Evolutionary conservation across 1,284 basidiomycete species (phyloP), one percentile per base, ranked within the genome.

Genomic region (Cystobasidium slooffiae): DNA sequence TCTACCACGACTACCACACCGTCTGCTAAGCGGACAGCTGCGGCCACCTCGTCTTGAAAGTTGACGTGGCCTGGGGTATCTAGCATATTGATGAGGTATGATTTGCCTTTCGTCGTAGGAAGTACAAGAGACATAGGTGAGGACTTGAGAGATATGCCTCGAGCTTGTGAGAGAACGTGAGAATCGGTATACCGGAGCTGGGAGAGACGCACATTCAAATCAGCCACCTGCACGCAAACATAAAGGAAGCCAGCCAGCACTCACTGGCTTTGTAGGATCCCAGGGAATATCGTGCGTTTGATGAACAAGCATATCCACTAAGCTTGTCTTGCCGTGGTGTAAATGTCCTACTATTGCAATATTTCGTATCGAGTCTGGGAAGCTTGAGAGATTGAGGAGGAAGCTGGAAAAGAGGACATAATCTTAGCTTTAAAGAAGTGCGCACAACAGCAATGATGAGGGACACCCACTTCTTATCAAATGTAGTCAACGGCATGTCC

Each of bases 51-150:
- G 81, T 99, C 97, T 68, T 93, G 87, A 82, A 99, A 99, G 84
- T 99, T 99, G 76, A 95, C 91, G 81, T 99, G 97, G 37, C 97
- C 97, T 0, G 97, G 97, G 0, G 97, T 99, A 84, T 99, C 97
- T 80, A 99, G 90, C 52, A 98, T 83, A 83, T 99, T 96, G 76
- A 98, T 82, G 7, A 99, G 86, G 83, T 95, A 91, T 2, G 93
- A 97, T 85, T 99, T 99, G 75, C 93, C 93, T 49, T 87, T 85
- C 6, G 94, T 94, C n/a, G 88, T 92, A 18, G 88, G 88, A 10
- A 98, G 86, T 61, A 99, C 86, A 67, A 99, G 87, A 14, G 94
- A 97, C 89, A 99, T 95, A 7, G 97, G 94, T 0, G 92, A 92
- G 1, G 95, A 94, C 84, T 98, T 99, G 82, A 99, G 90, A 12